Base-by-base conservation (phyloP, 306 rosid species). In the Ceratonia siliqua region DNA sequence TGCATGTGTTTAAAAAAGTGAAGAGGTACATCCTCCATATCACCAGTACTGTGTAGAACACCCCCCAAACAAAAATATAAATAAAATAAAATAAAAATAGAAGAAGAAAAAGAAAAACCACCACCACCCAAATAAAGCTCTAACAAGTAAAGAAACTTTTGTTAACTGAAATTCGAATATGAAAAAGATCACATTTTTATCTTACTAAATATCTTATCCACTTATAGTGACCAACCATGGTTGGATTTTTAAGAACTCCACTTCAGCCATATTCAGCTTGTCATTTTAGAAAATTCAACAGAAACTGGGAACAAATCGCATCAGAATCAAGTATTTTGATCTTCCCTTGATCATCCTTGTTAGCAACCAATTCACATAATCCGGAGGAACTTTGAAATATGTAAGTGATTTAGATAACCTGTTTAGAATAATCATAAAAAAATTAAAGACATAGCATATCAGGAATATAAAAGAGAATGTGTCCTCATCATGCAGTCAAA, bases 301-400 rank as follows among this genome's bases (percentile, higher is more conserved):
- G 43, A 25, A 67, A 68, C 57, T 7, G 46, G 42, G 28, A 73
- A 77, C 45, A 57, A 63, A 49, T 72, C 54, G 79, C 36, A 72
- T 49, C 45, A 52, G 32, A 77, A 73, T 77, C 33, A 53, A 58
- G n/a, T 54, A 36, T 53, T 35, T 36, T 59, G 65, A 42, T 33
- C 46, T 72, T 76, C 81, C 64, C 70, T 46, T 74, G 48, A 52
- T 39, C 83, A 71, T 36, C 50, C 58, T 75, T 72, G 62, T 65
- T 58, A 76, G 61, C 78, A 67, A 68, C 75, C 82, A 70, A 77
- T 69, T 73, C 79, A 78, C 62, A 62, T 8, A 68, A 73, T 32
- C 67, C 45, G 56, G 18, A 42, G 3, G 30, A 72, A 59, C 77
- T 52, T 52, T 27, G 22, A 75, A 73, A 74, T 69, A 58, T 43